A percentile compares a stretch with the other conserved stretches of the same genome.
Evolutionary conservation across 257 asterid species (phyloP).

Genomic region (Capsicum chinense): DNA sequence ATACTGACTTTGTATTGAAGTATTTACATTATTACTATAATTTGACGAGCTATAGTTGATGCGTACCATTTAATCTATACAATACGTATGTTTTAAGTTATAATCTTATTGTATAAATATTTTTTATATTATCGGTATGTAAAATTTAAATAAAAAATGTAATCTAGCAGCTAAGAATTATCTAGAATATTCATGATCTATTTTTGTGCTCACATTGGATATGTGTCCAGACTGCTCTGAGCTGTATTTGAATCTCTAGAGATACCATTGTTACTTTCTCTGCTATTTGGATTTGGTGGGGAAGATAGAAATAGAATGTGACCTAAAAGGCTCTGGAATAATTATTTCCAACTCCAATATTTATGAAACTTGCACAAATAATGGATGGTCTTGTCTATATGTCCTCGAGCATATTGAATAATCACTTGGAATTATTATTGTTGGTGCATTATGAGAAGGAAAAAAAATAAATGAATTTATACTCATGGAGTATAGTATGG

Average conservation of each 20-base stretch:
- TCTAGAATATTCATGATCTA: background rate
- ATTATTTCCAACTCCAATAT: background rate
- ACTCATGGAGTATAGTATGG: constrained; percentile 15
- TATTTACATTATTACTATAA: background rate
- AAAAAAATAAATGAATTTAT: background rate
- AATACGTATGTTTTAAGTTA: background rate
- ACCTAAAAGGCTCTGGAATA: background rate
- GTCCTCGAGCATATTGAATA: background rate
- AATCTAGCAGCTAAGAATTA: background rate
- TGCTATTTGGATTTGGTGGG: background rate
- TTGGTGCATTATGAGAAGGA: background rate
- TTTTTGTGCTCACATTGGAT: background rate
- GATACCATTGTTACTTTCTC: background rate
- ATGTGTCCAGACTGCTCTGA: background rate
- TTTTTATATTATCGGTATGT: background rate
- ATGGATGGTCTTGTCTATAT: background rate
- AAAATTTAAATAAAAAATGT: background rate
- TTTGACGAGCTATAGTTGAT: background rate
- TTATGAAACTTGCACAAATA: background rate
- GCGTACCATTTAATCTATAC: background rate
- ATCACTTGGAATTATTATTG: background rate
- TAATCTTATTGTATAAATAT: background rate
- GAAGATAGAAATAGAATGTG: constrained; percentile 17
- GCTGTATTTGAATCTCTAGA: background rate
- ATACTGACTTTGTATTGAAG: background rate